Conservation (phyloP, 208 protist species). For the Leishmania major region DNA sequence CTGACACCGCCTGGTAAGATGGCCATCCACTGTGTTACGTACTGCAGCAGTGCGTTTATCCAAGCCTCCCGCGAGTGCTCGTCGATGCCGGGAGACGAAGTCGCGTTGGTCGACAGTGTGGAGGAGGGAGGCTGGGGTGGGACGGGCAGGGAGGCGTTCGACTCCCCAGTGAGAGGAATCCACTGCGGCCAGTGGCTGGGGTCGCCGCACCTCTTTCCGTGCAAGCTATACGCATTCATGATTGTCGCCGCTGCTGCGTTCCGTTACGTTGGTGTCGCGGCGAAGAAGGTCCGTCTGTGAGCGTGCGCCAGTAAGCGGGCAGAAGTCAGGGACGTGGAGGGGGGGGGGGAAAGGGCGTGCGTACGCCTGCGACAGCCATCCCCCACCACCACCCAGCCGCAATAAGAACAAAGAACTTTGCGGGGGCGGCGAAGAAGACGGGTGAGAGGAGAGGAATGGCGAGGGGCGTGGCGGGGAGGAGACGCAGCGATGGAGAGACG, state of each 20-base stretch:
- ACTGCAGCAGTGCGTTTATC: background rate
- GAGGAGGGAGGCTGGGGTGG: background rate
- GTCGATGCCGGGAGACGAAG: background rate
- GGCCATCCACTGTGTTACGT: background rate
- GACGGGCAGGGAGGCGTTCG: background rate
- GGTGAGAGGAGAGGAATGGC: background rate
- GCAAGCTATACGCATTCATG: background rate
- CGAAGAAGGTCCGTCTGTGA: background rate
- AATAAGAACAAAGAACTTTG: background rate
- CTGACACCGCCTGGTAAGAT: background rate
- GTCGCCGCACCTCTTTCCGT: background rate
- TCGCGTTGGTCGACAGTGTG: background rate
- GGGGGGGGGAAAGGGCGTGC: background rate
- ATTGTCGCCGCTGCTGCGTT: no score
- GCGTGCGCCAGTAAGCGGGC: background rate
- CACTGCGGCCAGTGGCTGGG: constrained; percentile 21
- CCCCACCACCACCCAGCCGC: background rate
- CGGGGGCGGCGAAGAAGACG: background rate
- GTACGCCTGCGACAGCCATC: background rate
- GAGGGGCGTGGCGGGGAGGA: background rate
- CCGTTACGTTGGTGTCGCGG: background rate
- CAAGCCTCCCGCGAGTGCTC: background rate
- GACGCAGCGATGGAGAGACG: background rate
- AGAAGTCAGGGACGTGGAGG: background rate
- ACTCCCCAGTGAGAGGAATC: background rate